Conservation (phyloP, 1,284 basidiomycete species). For the Ceratobasidium sp. region DNA sequence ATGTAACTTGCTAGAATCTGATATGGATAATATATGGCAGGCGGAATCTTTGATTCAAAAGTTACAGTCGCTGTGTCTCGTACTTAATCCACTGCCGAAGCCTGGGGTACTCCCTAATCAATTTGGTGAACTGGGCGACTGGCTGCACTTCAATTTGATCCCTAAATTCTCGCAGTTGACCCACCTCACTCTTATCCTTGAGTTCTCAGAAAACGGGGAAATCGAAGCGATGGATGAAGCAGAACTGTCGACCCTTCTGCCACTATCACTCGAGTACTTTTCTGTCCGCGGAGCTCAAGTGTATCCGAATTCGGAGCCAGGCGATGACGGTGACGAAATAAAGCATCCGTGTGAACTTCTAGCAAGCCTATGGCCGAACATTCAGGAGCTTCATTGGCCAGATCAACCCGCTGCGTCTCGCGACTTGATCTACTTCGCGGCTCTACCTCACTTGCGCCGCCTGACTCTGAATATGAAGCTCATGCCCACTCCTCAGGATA, state of each 20-base stretch:
- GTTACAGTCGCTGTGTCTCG: background rate
- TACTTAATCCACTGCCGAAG: background rate
- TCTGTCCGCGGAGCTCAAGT: no score
- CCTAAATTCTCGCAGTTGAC: background rate
- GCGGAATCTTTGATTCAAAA: background rate
- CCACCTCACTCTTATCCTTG: background rate
- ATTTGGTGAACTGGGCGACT: background rate
- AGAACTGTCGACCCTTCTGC: background rate
- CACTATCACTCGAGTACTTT: background rate
- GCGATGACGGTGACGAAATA: background rate
- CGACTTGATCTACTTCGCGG: background rate
- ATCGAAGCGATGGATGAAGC: no score
- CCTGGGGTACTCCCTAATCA: background rate
- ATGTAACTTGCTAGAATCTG: background rate
- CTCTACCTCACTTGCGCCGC: background rate
- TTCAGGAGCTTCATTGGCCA: background rate
- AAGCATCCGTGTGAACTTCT: background rate
- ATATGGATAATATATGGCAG: background rate
- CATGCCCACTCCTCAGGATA: background rate
- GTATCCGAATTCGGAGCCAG: background rate
- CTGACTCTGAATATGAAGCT: background rate
- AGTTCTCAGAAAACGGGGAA: background rate
- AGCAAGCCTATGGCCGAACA: background rate
- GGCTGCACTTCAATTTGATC: background rate
- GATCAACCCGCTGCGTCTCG: background rate